These are phyloP conservation scores for Colletotrichum endophyticum DNA, from an alignment of 2,329 filamentous ascomycete genomes.

Conservation along the genomic window DNA sequence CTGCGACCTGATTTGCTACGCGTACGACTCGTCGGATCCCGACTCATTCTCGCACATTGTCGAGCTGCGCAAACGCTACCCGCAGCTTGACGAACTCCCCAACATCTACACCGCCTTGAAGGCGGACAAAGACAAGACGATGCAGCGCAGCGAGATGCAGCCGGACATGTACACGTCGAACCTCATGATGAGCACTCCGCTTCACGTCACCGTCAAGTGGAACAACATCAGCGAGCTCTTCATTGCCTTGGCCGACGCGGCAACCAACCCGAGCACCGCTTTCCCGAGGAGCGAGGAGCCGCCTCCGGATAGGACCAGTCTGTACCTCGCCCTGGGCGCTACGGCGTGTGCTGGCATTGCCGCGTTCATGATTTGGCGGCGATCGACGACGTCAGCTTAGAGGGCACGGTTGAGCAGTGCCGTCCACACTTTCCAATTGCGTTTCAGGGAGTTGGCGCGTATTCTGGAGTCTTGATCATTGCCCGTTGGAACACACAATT, in stretches of 20 bases:
- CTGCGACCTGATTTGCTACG: constrained; percentile 93
- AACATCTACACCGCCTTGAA: constrained; percentile 93
- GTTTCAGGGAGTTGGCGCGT: constrained; percentile 13
- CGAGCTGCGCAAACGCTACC: constrained; percentile 76
- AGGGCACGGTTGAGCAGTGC: not conserved
- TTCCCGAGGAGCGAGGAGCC: constrained; percentile 93
- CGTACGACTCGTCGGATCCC: constrained; percentile 95
- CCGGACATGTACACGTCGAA: constrained; percentile 89
- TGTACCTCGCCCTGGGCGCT: constrained; percentile 86
- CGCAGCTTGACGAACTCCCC: constrained; percentile 86
- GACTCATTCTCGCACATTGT: constrained; percentile 95
- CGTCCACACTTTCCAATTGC: not conserved
- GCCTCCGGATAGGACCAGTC: constrained; percentile 78
- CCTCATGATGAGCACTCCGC: constrained; percentile 85
- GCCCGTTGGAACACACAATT: constrained; percentile 2
- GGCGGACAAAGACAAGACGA: constrained; percentile 94
- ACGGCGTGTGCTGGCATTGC: constrained; percentile 67
- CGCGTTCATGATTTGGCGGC: constrained; percentile 69
- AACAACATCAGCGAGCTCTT: constrained; percentile 93
- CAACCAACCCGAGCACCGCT: constrained; percentile 85
- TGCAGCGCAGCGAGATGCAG: constrained; percentile 89
- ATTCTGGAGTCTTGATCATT: not conserved
- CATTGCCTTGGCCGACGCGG: constrained; percentile 87
- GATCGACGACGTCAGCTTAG: constrained; percentile 54
- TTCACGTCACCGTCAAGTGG: constrained; percentile 97